Conservation (phyloP, 2,329 filamentous ascomycete species). For the Tolypocladium tropicale region DNA sequence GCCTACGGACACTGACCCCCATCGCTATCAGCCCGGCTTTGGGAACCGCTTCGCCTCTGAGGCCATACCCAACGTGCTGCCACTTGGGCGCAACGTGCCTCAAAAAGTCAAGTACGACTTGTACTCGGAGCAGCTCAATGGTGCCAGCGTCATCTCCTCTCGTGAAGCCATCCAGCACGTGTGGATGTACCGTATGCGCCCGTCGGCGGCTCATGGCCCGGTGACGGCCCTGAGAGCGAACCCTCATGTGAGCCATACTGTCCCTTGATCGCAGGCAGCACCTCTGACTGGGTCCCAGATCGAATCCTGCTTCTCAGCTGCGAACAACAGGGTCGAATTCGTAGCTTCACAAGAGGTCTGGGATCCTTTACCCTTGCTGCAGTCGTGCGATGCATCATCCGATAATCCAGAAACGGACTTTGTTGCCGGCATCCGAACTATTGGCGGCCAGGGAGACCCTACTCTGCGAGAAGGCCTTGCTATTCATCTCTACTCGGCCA, state of each 20-base stretch:
- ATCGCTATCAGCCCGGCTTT: slow-evolving; percentile 47
- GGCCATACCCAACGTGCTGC: slow-evolving; percentile 33
- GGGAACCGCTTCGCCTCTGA: slow-evolving; percentile 39
- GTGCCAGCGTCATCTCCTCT: slow-evolving; percentile 22
- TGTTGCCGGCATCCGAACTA: slow-evolving; percentile 32
- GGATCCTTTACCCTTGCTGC: slow-evolving; percentile 29
- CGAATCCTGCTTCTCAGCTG: slow-evolving; percentile 33
- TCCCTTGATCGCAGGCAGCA: not conserved
- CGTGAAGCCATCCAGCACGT: slow-evolving; percentile 19
- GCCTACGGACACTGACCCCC: slow-evolving; percentile 23
- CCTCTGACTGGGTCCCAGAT: slow-evolving; percentile 8
- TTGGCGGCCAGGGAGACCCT: slow-evolving; percentile 36
- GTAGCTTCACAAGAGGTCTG: slow-evolving; percentile 36
- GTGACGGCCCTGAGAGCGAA: slow-evolving; percentile 13
- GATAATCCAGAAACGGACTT: slow-evolving; percentile 25
- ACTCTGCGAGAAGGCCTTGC: slow-evolving; percentile 35
- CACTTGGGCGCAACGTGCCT: slow-evolving; percentile 32
- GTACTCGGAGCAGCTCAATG: slow-evolving; percentile 38
- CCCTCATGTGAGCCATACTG: slow-evolving; percentile 9
- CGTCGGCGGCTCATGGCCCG: slow-evolving; percentile 19
- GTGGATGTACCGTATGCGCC: slow-evolving; percentile 23
- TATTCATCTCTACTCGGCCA: slow-evolving; percentile 34
- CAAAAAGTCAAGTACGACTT: slow-evolving; percentile 30
- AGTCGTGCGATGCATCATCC: not conserved
- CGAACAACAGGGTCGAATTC: slow-evolving; percentile 34